Conservation (phyloP, 768 basidiomycete species). For the Leccinellum rugosiceps region DNA sequence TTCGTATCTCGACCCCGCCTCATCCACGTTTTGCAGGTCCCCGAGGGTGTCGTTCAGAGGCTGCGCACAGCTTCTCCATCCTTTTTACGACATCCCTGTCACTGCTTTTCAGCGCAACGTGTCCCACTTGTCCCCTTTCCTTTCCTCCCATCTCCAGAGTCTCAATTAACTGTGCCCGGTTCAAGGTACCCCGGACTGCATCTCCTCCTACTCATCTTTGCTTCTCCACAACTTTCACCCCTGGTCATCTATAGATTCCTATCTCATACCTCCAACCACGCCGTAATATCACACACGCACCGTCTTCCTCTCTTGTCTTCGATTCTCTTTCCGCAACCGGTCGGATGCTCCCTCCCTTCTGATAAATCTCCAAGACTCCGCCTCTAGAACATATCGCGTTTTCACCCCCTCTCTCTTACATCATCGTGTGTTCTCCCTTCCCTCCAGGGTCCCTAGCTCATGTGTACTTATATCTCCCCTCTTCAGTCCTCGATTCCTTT, state of each 20-base stretch:
- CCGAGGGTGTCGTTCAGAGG: slow-evolving; percentile 19
- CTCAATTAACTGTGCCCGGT: slow-evolving; percentile 25
- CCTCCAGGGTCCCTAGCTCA: slow-evolving; percentile 14
- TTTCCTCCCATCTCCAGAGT: slow-evolving; percentile 7
- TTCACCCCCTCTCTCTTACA: slow-evolving; percentile 9
- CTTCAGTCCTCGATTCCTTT: slow-evolving; percentile 17
- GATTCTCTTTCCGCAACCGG: slow-evolving; percentile 23
- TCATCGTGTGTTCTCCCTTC: slow-evolving; percentile 21
- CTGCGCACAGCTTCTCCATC: slow-evolving; percentile 20
- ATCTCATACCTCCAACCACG: slow-evolving; percentile 19
- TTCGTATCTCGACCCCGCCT: slow-evolving; percentile 21
- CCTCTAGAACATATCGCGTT: slow-evolving; percentile 20
- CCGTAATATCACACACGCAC: slow-evolving; percentile 27
- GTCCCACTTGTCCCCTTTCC: slow-evolving; percentile 17
- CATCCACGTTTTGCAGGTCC: slow-evolving; percentile 26
- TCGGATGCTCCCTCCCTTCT: slow-evolving; percentile 9
- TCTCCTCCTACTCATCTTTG: slow-evolving; percentile 15
- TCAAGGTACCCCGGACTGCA: slow-evolving; percentile 30
- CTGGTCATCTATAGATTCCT: slow-evolving; percentile 26
- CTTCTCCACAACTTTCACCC: slow-evolving; percentile 18
- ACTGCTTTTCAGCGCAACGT: slow-evolving; percentile 22
- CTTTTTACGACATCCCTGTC: slow-evolving; percentile 24
- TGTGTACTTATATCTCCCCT: slow-evolving; percentile 31
- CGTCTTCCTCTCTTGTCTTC: slow-evolving; percentile 17
- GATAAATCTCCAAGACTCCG: slow-evolving; percentile 20